These are phyloP conservation scores for Diospyros lotus DNA, from an alignment of 148 eudicot species.

Conservation along the genomic window DNA sequence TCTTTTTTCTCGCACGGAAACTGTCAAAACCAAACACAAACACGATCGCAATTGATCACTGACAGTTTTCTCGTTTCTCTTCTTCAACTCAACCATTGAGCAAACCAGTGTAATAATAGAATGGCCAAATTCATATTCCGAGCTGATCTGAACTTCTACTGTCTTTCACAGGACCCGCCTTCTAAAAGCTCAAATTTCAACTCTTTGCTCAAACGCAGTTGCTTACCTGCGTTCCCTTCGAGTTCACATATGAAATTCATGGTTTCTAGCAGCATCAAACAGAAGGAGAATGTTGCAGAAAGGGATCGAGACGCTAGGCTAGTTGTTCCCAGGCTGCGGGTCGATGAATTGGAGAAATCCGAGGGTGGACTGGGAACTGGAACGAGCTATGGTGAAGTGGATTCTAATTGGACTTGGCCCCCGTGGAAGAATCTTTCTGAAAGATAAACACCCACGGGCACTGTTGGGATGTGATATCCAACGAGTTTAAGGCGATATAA, in stretches of 20 bases:
- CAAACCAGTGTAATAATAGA: neutral
- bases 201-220: conserved; percentile 11
- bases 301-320: conserved; percentile 14
- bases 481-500: no score
- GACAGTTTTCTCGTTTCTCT: neutral
- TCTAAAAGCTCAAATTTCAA: conserved; percentile 16
- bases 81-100: neutral
- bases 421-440: conserved; percentile 82
- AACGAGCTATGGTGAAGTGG: conserved; percentile 21
- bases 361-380: conserved; percentile 21
- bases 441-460: conserved; percentile 81
- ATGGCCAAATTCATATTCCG: conserved; percentile 47
- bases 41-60: neutral
- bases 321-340: conserved; percentile 29
- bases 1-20: neutral
- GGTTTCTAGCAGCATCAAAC: conserved; percentile 42
- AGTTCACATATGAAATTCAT: conserved; percentile 23
- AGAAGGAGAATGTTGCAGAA: conserved; percentile 32
- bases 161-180: conserved; percentile 9
- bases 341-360: conserved; percentile 33
- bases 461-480: neutral
- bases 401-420: conserved; percentile 54
- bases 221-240: conserved; percentile 13
- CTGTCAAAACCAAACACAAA: neutral
- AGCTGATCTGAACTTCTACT: conserved; percentile 16